phyloP scores from a whole-genome alignment of 495 filamentous ascomycete genomes.

The Talaromyces stipitatus region DNA sequence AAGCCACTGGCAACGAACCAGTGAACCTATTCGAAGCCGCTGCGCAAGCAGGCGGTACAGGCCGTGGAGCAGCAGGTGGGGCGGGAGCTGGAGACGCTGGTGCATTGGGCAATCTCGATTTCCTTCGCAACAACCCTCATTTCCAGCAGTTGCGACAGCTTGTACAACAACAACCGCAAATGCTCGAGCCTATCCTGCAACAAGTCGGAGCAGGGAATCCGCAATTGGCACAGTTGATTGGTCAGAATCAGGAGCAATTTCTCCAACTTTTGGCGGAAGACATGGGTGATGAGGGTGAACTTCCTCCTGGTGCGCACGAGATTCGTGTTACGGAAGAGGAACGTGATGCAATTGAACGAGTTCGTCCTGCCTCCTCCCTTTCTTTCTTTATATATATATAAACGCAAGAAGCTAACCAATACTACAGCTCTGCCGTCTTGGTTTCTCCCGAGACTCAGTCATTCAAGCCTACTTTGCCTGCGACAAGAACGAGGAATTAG shows the following conservation, averaged over 20 bases:
- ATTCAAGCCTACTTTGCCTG: slow-evolving; percentile 99
- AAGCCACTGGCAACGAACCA: slow-evolving; percentile 44
- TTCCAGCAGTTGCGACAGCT: slow-evolving; percentile 97
- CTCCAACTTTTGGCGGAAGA: slow-evolving; percentile 80
- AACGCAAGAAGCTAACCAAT: background rate
- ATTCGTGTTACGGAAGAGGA: slow-evolving; percentile 94
- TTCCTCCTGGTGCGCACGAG: slow-evolving; percentile 82
- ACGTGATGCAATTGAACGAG: slow-evolving; percentile 90
- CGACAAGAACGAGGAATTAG: slow-evolving; percentile 97
- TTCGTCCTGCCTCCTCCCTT: slow-evolving; percentile 44
- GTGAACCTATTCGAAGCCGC: slow-evolving; percentile 95
- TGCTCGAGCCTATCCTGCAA: slow-evolving; percentile 96
- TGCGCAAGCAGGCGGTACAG: slow-evolving; percentile 57
- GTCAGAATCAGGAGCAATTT: slow-evolving; percentile 86
- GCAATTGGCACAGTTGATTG: slow-evolving; percentile 84
- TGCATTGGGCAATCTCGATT: slow-evolving; percentile 74
- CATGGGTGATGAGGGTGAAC: slow-evolving; percentile 57
- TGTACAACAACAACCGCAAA: slow-evolving; percentile 92
- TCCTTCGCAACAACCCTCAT: slow-evolving; percentile 90
- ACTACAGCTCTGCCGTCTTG: slow-evolving; percentile 74
- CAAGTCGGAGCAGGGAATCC: slow-evolving; percentile 95
- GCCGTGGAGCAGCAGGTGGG: slow-evolving; percentile 30
- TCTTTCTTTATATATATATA: background rate
- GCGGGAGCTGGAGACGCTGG: slow-evolving; percentile 48
- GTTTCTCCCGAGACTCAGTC: slow-evolving; percentile 85